Conservation (phyloP, 306 rosid genomes). For the Oxytropis ochrocephala region DNA sequence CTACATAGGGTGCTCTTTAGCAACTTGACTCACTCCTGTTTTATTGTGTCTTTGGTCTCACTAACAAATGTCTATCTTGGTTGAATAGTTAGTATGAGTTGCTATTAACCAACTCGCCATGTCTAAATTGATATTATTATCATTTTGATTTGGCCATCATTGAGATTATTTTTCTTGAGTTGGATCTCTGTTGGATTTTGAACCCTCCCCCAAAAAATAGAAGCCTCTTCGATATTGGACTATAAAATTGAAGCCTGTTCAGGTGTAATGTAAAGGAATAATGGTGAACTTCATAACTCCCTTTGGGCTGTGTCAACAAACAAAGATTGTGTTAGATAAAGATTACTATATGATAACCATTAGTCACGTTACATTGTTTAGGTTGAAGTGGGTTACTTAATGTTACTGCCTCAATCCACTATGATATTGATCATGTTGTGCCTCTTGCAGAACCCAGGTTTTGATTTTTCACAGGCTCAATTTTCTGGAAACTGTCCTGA, state of each 20-base stretch:
- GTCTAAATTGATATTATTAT: neutral
- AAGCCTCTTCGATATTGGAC: neutral
- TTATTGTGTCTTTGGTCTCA: conserved; percentile 1
- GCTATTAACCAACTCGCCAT: neutral
- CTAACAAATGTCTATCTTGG: neutral
- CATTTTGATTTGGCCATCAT: neutral
- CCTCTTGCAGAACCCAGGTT: conserved; percentile 84
- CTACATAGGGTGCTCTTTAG: neutral
- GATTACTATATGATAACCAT: neutral
- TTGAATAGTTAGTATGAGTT: neutral
- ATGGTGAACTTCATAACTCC: neutral
- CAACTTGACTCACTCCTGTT: neutral
- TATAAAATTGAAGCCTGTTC: neutral
- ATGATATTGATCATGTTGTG: conserved; percentile 9
- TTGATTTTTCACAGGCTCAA: conserved; percentile 97
- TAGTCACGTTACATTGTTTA: neutral
- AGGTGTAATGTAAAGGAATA: neutral
- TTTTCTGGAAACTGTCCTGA: conserved; percentile 88
- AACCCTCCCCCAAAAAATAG: neutral
- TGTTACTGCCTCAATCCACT: neutral
- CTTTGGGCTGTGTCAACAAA: neutral
- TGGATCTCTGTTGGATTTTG: neutral
- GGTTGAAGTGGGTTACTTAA: conserved; percentile 9
- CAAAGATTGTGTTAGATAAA: neutral
- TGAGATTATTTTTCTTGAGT: neutral